phyloP scores from a whole-genome alignment of 768 basidiomycete species.

The Boletus sp. region DNA sequence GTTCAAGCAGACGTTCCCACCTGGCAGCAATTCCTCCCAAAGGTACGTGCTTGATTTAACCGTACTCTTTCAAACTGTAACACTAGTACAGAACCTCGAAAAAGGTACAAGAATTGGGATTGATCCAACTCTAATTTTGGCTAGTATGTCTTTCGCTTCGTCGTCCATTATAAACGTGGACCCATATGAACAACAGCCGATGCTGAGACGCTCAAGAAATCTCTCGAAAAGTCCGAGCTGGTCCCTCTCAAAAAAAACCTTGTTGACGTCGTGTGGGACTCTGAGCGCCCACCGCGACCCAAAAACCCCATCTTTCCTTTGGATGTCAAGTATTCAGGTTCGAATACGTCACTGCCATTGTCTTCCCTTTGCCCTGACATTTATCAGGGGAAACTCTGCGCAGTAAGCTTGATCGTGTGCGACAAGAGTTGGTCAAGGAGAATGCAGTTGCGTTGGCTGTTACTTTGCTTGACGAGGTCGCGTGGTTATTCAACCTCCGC shows the following conservation, averaged over 20 bases:
- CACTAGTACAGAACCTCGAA: conserved; percentile 51
- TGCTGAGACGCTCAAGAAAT: conserved; percentile 57
- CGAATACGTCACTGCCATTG: not conserved
- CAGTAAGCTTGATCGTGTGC: conserved; percentile 66
- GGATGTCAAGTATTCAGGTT: conserved; percentile 73
- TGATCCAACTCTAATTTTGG: conserved; percentile 74
- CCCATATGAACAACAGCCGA: conserved; percentile 45
- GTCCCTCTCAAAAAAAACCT: conserved; percentile 70
- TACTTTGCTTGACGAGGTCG: conserved; percentile 90
- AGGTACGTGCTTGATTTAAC: conserved; percentile 40
- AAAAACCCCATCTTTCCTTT: conserved; percentile 65
- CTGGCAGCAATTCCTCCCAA: conserved; percentile 84
- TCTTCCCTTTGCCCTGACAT: not conserved
- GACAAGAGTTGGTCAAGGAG: conserved; percentile 63
- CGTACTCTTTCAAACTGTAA: not conserved
- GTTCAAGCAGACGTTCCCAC: conserved; percentile 68
- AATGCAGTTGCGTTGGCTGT: conserved; percentile 65
- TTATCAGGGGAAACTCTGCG: conserved; percentile 53
- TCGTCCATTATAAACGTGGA: conserved; percentile 11
- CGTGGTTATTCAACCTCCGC: conserved; percentile 92
- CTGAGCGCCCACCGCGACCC: conserved; percentile 66
- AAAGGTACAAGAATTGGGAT: conserved; percentile 70
- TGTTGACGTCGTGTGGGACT: conserved; percentile 75
- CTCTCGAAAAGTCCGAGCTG: conserved; percentile 60
- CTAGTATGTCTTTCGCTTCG: conserved; percentile 39